Evolutionary conservation across 2,329 filamentous ascomycete species (phyloP).

Genomic region (Ophiostoma ulmi): DNA sequence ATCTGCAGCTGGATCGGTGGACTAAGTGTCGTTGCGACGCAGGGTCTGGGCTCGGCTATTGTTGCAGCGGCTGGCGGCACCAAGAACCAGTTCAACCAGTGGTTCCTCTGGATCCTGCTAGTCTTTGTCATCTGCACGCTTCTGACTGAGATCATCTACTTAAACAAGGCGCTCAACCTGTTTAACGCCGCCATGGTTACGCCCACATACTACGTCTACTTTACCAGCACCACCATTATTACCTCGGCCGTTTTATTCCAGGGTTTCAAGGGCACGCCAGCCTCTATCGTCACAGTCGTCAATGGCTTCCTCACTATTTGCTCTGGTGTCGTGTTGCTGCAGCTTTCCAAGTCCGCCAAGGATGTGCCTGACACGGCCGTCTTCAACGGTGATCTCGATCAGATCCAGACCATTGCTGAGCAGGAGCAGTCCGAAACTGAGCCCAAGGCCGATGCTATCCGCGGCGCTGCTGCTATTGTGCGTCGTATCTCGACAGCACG

Average conservation of each 20-base stretch:
- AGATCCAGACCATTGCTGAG: slow-evolving; percentile 90
- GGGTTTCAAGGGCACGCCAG: slow-evolving; percentile 82
- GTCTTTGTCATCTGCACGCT: slow-evolving; percentile 88
- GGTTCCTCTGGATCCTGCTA: slow-evolving; percentile 89
- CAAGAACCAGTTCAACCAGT: slow-evolving; percentile 86
- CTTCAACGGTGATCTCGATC: slow-evolving; percentile 87
- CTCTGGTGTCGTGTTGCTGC: slow-evolving; percentile 81
- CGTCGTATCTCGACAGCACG: slow-evolving; percentile 72
- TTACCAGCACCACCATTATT: slow-evolving; percentile 91
- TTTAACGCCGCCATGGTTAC: slow-evolving; percentile 97
- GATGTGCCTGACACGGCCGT: slow-evolving; percentile 91
- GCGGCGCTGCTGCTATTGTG: slow-evolving; percentile 82
- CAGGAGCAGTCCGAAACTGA: slow-evolving; percentile 95
- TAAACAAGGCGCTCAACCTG: slow-evolving; percentile 98
- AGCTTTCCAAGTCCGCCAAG: slow-evolving; percentile 97
- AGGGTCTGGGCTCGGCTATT: slow-evolving; percentile 86
- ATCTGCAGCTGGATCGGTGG: slow-evolving; percentile 95
- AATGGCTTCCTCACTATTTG: slow-evolving; percentile 94
- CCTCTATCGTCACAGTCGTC: slow-evolving; percentile 80
- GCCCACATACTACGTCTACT: slow-evolving; percentile 97
- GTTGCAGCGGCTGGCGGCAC: slow-evolving; percentile 77
- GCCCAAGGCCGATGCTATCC: slow-evolving; percentile 92
- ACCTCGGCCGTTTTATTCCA: slow-evolving; percentile 88
- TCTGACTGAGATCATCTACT: slow-evolving; percentile 86
- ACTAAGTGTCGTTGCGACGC: slow-evolving; percentile 88